phyloP scores from a whole-genome alignment of 2,329 filamentous ascomycete species.

The Aplosporella prunicola region DNA sequence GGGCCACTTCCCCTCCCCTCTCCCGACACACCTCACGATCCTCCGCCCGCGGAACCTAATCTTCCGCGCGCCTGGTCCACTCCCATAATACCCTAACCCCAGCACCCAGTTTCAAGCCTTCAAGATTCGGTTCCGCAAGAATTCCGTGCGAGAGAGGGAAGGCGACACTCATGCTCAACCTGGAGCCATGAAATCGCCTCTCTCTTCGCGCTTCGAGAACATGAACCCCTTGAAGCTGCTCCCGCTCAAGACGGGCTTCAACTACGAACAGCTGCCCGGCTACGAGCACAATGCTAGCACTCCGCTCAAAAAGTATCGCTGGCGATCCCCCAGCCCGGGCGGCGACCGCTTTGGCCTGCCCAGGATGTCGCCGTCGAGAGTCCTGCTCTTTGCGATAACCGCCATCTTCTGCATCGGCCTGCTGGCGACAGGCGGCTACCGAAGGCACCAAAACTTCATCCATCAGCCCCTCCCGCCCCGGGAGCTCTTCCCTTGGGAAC shows the following conservation, averaged over 20 bases:
- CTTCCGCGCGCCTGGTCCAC: background rate
- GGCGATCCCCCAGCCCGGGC: conserved; percentile 28
- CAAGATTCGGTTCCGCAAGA: conserved; percentile 13
- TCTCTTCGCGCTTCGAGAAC: conserved; percentile 24
- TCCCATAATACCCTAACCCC: background rate
- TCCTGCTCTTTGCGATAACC: conserved; percentile 32
- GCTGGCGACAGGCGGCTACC: conserved; percentile 34
- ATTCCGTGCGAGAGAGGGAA: conserved; percentile 11
- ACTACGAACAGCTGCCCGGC: conserved; percentile 38
- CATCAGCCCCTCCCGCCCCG: conserved; percentile 14
- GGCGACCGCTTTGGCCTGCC: conserved; percentile 15
- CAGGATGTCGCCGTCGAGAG: conserved; percentile 31
- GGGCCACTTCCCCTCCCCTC: conserved; percentile 8
- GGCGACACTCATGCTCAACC: conserved; percentile 15
- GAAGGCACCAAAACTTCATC: conserved; percentile 21
- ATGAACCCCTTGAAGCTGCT: conserved; percentile 38
- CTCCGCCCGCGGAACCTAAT: conserved; percentile 14
- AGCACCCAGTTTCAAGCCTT: conserved; percentile 4
- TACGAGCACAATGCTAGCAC: conserved; percentile 29
- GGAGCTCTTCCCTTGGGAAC: conserved; percentile 36
- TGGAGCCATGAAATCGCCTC: conserved; percentile 12
- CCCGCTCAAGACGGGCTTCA: conserved; percentile 31
- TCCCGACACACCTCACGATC: conserved; percentile 5
- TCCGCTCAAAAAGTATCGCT: conserved; percentile 27
- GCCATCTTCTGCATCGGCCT: conserved; percentile 32